phyloP scores from a whole-genome alignment of 495 filamentous ascomycete genomes.

The Thozetella sp. region DNA sequence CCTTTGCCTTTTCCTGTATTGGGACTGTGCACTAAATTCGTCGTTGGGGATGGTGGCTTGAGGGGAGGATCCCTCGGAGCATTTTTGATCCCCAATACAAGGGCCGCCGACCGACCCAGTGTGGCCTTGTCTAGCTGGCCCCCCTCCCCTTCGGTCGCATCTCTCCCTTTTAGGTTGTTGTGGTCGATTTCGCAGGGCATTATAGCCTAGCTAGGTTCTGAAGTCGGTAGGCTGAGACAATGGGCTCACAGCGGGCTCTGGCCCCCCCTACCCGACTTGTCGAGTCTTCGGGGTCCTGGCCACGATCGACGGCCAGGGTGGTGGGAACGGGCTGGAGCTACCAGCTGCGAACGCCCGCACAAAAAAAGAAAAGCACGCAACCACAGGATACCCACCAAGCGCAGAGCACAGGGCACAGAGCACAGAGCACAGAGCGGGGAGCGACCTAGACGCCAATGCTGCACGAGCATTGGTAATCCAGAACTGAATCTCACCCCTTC shows the following conservation, averaged over 20 bases:
- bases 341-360: too few species aligned
- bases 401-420: too few species aligned
- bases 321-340: too few species aligned
- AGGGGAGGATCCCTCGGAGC: not conserved
- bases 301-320: not conserved
- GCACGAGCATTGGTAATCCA: too few species aligned
- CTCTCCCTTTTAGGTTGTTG: not conserved
- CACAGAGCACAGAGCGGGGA: too few species aligned
- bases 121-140: not conserved
- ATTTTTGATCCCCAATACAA: not conserved
- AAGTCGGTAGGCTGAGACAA: slow-evolving; percentile 1
- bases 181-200: not conserved
- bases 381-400: too few species aligned
- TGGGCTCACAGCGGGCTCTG: not conserved
- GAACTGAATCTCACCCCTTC: too few species aligned
- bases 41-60: slow-evolving; percentile 1
- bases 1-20: too few species aligned
- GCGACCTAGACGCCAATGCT: too few species aligned
- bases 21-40: too few species aligned
- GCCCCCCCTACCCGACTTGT: not conserved
- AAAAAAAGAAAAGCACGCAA: too few species aligned
- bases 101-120: not conserved
- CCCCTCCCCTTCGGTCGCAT: not conserved
- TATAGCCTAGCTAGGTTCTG: not conserved
- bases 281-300: not conserved